Conservation (phyloP, 257 asterid genomes). For the Ligustrum vulgare region DNA sequence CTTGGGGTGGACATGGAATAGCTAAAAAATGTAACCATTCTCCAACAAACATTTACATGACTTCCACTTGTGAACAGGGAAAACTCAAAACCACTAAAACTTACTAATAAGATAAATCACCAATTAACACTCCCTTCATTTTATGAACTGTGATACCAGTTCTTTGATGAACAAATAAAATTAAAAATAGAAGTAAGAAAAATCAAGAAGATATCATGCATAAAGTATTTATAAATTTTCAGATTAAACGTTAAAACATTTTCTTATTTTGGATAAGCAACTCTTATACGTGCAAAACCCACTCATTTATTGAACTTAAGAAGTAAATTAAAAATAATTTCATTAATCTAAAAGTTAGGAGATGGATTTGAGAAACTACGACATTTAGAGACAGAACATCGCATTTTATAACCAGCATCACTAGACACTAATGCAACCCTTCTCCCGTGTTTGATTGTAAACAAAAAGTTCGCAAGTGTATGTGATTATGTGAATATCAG, state of each 20-base stretch:
- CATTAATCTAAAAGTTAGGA: neutral
- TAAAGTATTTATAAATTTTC: neutral
- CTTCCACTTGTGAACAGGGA: slow-evolving; percentile 1
- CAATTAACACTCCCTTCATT: neutral
- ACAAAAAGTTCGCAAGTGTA: neutral
- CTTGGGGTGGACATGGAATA: neutral
- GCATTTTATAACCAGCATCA: neutral
- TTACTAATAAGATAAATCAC: neutral
- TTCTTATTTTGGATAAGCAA: neutral
- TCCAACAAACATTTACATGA: slow-evolving; percentile 2
- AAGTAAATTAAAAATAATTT: neutral
- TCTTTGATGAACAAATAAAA: neutral
- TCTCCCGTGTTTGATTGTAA: neutral
- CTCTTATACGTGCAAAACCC: neutral
- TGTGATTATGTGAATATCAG: neutral
- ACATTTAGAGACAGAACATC: neutral
- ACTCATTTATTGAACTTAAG: neutral
- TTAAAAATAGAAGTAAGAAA: neutral
- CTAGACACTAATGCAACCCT: neutral
- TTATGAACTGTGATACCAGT: neutral
- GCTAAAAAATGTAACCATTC: neutral
- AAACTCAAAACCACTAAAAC: neutral
- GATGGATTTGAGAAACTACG: neutral
- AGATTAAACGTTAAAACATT: neutral
- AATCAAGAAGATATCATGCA: neutral